Evolutionary conservation across 2,329 filamentous ascomycete species (phyloP).

Genomic region (Chaetomium olivaceum): DNA sequence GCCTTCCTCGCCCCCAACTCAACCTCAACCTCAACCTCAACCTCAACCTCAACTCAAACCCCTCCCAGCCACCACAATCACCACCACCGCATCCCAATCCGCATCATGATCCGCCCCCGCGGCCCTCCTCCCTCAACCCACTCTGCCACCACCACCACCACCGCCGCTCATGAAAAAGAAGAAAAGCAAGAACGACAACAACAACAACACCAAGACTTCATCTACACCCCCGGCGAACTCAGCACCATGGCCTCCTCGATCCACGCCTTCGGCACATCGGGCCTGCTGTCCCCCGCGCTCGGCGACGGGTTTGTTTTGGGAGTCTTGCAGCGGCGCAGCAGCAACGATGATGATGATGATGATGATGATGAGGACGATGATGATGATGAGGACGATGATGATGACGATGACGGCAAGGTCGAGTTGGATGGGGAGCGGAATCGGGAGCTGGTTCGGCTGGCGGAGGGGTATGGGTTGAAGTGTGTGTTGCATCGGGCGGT

Average conservation of each 20-base stretch:
- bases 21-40: conserved; percentile 18
- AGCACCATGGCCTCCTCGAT: conserved; percentile 47
- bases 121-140: conserved; percentile 36
- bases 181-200: no score
- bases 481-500: conserved; percentile 60
- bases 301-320: conserved; percentile 62
- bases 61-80: no score
- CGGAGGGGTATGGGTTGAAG: conserved; percentile 29
- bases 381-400: no score
- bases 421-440: conserved; percentile 46
- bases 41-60: conserved; percentile 33
- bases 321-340: conserved; percentile 41
- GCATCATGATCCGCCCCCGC: conserved; percentile 58
- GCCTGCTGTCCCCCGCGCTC: conserved; percentile 41
- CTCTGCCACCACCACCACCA: background rate
- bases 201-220: conserved; percentile 45
- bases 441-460: conserved; percentile 43
- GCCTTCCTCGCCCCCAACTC: background rate
- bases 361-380: no score
- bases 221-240: conserved; percentile 50
- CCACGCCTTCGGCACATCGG: conserved; percentile 40
- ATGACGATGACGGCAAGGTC: no score
- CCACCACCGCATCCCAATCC: conserved; percentile 40
- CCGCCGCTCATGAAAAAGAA: no score
- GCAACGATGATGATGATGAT: no score